These are phyloP conservation scores for Metschnikowia cubensis DNA, from an alignment of 805 yeast species.

Conservation along the genomic window DNA sequence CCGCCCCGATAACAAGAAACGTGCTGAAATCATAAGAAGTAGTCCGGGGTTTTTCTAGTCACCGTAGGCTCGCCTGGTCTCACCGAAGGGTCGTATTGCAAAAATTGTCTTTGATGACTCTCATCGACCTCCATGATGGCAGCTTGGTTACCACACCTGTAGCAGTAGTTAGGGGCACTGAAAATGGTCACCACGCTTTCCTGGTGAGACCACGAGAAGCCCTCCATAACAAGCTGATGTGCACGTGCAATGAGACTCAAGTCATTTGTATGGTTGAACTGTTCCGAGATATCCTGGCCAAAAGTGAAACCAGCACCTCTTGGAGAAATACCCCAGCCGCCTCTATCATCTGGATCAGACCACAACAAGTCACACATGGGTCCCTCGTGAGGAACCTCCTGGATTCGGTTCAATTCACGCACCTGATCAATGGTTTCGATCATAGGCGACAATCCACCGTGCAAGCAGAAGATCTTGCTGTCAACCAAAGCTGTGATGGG, in stretches of 20 bases:
- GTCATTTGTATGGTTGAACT: constrained; percentile 87
- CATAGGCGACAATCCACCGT: constrained; percentile 94
- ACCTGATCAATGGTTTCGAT: constrained; percentile 91
- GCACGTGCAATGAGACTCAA: constrained; percentile 86
- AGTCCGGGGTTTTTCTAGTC: constrained; percentile 94
- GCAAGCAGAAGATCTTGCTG: constrained; percentile 84
- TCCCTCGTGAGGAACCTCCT: constrained; percentile 97
- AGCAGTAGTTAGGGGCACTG: constrained; percentile 94
- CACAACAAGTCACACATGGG: constrained; percentile 95
- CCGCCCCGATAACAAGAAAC: neutral
- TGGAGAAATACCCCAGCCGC: constrained; percentile 97
- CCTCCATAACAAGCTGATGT: constrained; percentile 97
- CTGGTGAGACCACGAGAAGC: constrained; percentile 91
- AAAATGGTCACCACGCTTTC: constrained; percentile 92
- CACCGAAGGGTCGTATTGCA: constrained; percentile 94
- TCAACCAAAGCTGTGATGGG: constrained; percentile 93
- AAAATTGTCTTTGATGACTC: constrained; percentile 81
- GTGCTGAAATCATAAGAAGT: constrained; percentile 60
- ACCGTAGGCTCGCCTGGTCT: constrained; percentile 98
- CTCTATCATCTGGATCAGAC: constrained; percentile 97
- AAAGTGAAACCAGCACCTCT: constrained; percentile 98
- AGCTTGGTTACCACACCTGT: constrained; percentile 97
- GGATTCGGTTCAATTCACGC: constrained; percentile 83
- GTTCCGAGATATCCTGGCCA: constrained; percentile 93
- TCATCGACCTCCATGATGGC: constrained; percentile 98